A percentile compares a stretch with the other conserved stretches of the same genome.
These are phyloP conservation scores for Fusarium sp. DNA, from an alignment of 2,329 filamentous ascomycete species.

Conservation along the genomic window DNA sequence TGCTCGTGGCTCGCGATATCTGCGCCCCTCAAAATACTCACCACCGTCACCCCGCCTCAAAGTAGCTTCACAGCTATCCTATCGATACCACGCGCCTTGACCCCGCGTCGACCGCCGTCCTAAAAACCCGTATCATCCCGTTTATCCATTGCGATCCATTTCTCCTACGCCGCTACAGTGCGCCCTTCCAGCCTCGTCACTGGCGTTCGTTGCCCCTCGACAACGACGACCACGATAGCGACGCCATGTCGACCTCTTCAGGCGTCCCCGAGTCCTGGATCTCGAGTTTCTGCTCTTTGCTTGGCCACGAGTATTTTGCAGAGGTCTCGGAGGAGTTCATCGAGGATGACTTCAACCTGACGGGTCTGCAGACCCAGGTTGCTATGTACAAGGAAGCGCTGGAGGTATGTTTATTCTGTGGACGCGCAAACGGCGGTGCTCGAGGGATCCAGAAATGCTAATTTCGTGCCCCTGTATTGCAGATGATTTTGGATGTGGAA, in stretches of 20 bases:
- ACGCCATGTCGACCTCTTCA: constrained; percentile 72
- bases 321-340: constrained; percentile 99
- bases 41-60: constrained; percentile 48
- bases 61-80: constrained; percentile 42
- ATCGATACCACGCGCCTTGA: constrained; percentile 44
- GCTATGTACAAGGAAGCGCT: constrained; percentile 99
- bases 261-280: constrained; percentile 92
- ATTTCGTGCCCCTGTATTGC: constrained; percentile 18
- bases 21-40: constrained; percentile 44
- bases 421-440: constrained; percentile 3
- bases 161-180: constrained; percentile 20
- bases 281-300: constrained; percentile 92
- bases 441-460: constrained; percentile 12
- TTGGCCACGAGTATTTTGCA: constrained; percentile 98
- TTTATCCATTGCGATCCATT: constrained; percentile 18
- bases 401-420: constrained; percentile 69
- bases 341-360: constrained; percentile 99
- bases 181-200: constrained; percentile 31
- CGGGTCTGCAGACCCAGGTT: constrained; percentile 93
- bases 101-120: constrained; percentile 21
- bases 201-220: constrained; percentile 27
- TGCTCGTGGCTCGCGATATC: constrained; percentile 40
- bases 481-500: constrained; percentile 99
- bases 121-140: background rate
- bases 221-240: constrained; percentile 27